Evolutionary conservation across 2,329 filamentous ascomycete species (phyloP).

Genomic region (Penicillium sclerotiorum): DNA sequence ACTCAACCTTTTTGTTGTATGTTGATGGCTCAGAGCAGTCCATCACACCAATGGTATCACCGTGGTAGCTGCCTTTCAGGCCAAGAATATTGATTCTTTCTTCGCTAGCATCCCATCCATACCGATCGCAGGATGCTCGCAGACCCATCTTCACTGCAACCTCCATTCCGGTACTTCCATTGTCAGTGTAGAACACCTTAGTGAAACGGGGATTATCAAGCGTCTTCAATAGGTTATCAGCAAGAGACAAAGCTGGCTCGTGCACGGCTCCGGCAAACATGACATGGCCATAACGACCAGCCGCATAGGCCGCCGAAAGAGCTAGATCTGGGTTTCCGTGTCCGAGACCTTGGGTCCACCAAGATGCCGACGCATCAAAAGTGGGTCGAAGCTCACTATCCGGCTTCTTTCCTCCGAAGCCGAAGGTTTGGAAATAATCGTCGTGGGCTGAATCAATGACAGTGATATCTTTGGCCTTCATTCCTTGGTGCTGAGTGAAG

Average conservation of each 20-base stretch:
- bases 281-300: constrained; percentile 81
- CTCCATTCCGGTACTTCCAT: constrained; percentile 81
- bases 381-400: constrained; percentile 60
- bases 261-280: constrained; percentile 86
- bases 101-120: constrained; percentile 63
- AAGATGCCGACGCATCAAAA: constrained; percentile 83
- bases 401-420: constrained; percentile 22
- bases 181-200: constrained; percentile 81
- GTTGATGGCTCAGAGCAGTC: constrained; percentile 76
- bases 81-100: constrained; percentile 69
- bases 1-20: constrained; percentile 82
- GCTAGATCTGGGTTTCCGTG: constrained; percentile 74
- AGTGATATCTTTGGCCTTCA: constrained; percentile 65
- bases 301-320: constrained; percentile 76
- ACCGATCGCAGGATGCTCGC: constrained; percentile 66
- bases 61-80: constrained; percentile 79
- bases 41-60: constrained; percentile 88
- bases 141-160: constrained; percentile 85
- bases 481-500: constrained; percentile 75
- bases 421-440: constrained; percentile 72
- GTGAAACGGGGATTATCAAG: constrained; percentile 66
- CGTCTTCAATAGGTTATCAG: constrained; percentile 63
- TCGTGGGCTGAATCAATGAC: constrained; percentile 80
- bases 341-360: constrained; percentile 89
- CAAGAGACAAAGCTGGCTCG: constrained; percentile 71